phyloP scores from a whole-genome alignment of 139 green algal species.

The Micromonas commoda region DNA sequence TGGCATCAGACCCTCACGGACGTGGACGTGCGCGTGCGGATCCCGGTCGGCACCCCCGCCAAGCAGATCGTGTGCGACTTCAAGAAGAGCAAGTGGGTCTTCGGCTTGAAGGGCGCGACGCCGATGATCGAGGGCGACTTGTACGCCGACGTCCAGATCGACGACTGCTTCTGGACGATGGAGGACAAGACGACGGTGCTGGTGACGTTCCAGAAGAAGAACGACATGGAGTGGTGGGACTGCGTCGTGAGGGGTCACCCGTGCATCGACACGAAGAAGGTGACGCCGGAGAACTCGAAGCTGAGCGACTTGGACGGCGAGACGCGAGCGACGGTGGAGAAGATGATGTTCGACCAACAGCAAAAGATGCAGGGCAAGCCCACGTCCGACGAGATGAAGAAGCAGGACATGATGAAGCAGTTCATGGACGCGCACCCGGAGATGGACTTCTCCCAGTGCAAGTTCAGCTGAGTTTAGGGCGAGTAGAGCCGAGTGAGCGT shows the following conservation, averaged over 20 bases:
- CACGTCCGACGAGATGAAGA: constrained; percentile 84
- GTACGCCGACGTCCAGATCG: constrained; percentile 60
- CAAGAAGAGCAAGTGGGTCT: constrained; percentile 57
- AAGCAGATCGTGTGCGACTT: constrained; percentile 59
- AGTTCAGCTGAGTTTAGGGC: constrained; percentile 50
- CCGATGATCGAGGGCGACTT: constrained; percentile 61
- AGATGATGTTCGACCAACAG: constrained; percentile 93
- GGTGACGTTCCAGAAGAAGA: constrained; percentile 74
- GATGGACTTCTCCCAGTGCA: constrained; percentile 91
- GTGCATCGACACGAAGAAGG: constrained; percentile 78
- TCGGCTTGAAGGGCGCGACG: background rate
- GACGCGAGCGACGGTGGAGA: constrained; percentile 86
- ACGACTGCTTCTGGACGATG: constrained; percentile 87
- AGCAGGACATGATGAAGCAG: constrained; percentile 87
- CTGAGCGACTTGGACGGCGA: constrained; percentile 88
- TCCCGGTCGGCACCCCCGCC: constrained; percentile 68
- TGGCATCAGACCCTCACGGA: constrained; percentile 93
- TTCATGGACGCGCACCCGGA: constrained; percentile 93
- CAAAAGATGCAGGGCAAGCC: constrained; percentile 92
- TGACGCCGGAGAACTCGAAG: constrained; percentile 93
- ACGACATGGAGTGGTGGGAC: constrained; percentile 88
- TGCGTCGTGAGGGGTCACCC: constrained; percentile 69
- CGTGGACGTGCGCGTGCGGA: constrained; percentile 60
- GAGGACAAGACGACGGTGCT: constrained; percentile 56
- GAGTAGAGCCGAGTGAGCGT: background rate